These are phyloP conservation scores for Leccinum arenicola DNA, from an alignment of 768 basidiomycete genomes.

Conservation along the genomic window DNA sequence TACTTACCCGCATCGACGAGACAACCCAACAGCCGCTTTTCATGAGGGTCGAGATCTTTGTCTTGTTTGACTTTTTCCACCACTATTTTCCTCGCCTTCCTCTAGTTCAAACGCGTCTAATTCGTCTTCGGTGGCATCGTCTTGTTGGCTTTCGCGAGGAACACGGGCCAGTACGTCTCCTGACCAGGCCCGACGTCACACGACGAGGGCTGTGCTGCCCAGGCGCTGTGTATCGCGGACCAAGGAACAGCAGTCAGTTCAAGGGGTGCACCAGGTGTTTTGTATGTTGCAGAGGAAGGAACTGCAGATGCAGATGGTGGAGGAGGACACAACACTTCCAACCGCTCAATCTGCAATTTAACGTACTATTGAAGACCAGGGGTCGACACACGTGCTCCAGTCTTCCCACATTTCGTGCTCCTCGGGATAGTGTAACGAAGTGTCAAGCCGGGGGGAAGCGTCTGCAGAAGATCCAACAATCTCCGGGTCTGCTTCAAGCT, in stretches of 20 bases:
- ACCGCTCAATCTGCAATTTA: conserved; percentile 76
- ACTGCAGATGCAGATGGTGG: conserved; percentile 9
- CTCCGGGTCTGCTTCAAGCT: conserved; percentile 19
- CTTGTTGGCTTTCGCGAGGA: conserved; percentile 35
- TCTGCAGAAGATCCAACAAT: conserved; percentile 17
- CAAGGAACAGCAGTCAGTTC: conserved; percentile 65
- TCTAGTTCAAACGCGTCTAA: conserved; percentile 33
- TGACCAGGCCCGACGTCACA: conserved; percentile 57
- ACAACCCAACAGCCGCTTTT: conserved; percentile 75
- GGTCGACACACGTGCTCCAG: conserved; percentile 69
- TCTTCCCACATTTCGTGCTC: conserved; percentile 47
- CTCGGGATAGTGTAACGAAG: conserved; percentile 16
- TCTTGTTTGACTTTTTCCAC: conserved; percentile 75
- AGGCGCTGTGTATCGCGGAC: conserved; percentile 63
- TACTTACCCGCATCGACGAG: conserved; percentile 78
- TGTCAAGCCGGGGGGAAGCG: conserved; percentile 3
- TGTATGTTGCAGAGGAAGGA: conserved; percentile 18
- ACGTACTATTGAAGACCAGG: conserved; percentile 67
- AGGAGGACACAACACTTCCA: conserved; percentile 53
- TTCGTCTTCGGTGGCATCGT: conserved; percentile 34
- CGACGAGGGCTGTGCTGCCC: conserved; percentile 54
- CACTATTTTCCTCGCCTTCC: conserved; percentile 34
- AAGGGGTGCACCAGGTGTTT: conserved; percentile 12
- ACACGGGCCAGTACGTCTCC: conserved; percentile 44
- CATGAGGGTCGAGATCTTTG: conserved; percentile 73